Percentiles rank a stretch among this genome's conserved stretches.
phyloP scores from a whole-genome alignment of 1,284 basidiomycete species.

The Naganishia liquefaciens region DNA sequence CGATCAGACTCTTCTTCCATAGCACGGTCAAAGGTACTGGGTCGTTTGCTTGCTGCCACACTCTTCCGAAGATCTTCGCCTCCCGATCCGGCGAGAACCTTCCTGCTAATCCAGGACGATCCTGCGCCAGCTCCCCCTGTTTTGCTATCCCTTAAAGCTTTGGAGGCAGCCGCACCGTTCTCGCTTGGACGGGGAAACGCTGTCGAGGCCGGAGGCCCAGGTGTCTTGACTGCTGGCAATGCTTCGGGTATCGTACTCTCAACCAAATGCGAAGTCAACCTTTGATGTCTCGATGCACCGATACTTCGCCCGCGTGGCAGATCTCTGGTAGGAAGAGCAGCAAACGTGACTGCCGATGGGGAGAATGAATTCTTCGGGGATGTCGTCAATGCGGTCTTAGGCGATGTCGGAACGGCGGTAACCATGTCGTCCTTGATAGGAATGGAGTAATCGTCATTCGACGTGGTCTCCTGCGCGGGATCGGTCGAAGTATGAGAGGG shows the following conservation, averaged over 20 bases:
- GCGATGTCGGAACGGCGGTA: neutral
- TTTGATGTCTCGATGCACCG: conserved; percentile 25
- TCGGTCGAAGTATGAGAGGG: neutral
- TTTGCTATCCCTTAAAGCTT: conserved; percentile 24
- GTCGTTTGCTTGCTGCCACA: conserved; percentile 29
- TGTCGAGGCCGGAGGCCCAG: neutral
- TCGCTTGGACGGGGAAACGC: conserved; percentile 5
- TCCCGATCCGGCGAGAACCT: conserved; percentile 28
- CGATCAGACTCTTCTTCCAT: conserved; percentile 27
- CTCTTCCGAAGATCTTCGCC: conserved; percentile 34
- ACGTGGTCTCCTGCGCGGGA: neutral
- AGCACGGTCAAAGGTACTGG: conserved; percentile 8
- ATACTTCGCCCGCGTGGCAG: conserved; percentile 30
- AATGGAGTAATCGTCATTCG: conserved; percentile 11
- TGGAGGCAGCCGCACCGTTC: neutral
- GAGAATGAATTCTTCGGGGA: conserved; percentile 26
- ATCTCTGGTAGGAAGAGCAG: conserved; percentile 30
- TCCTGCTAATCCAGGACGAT: conserved; percentile 29
- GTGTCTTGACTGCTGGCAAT: neutral
- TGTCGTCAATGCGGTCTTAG: neutral
- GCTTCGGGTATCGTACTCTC: conserved; percentile 20
- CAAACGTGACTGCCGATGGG: conserved; percentile 29
- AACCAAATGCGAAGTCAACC: conserved; percentile 23
- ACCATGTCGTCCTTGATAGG: conserved; percentile 16
- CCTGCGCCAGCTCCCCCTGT: conserved; percentile 17